These are phyloP conservation scores for Inosperma sp. DNA, from an alignment of 768 basidiomycete genomes.

Conservation along the genomic window DNA sequence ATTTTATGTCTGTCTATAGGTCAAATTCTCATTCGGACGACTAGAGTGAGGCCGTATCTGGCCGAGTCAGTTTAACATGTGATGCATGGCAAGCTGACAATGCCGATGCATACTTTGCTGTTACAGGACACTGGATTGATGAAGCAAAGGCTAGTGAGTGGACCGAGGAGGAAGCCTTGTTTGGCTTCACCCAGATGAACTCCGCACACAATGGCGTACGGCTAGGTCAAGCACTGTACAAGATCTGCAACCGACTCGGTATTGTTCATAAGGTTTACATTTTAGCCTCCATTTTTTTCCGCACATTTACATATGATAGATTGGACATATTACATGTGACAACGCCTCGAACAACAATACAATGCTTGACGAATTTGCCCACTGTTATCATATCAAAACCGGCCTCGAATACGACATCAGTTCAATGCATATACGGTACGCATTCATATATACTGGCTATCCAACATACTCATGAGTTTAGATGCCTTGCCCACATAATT, in stretches of 20 bases:
- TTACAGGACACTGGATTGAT: conserved; percentile 37
- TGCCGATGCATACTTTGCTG: conserved; percentile 34
- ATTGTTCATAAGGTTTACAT: conserved; percentile 9
- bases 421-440: conserved; percentile 12
- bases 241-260: conserved; percentile 3
- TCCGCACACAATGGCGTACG: conserved; percentile 30
- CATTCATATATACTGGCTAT: background rate
- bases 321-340: conserved; percentile 13
- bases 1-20: background rate
- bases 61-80: conserved; percentile 29
- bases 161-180: conserved; percentile 25
- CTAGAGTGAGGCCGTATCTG: conserved; percentile 6
- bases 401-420: background rate
- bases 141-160: conserved; percentile 22
- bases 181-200: conserved; percentile 36
- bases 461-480: background rate
- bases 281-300: background rate
- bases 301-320: conserved; percentile 7
- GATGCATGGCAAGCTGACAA: conserved; percentile 39
- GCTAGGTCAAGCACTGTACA: conserved; percentile 9
- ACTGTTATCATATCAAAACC: conserved; percentile 2
- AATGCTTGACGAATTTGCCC: conserved; percentile 11
- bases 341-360: conserved; percentile 14
- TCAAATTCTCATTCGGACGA: background rate
- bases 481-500: conserved; percentile 16